Conservation (phyloP, 805 yeast species). For the Hanseniaspora nectarophila region DNA sequence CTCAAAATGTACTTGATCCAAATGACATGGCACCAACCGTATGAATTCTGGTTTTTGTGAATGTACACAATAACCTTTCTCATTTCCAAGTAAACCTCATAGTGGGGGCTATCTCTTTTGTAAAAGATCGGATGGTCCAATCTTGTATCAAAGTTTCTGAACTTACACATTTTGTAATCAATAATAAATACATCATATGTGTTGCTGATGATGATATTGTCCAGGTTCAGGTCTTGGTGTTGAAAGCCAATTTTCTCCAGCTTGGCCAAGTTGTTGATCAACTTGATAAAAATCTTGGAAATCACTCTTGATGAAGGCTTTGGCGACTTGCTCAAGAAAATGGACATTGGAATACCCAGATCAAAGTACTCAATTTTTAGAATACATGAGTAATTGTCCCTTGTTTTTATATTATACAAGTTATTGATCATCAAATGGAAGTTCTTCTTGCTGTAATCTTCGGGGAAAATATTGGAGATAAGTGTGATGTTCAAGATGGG, state of each 20-base stretch:
- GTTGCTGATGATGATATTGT: constrained; percentile 42
- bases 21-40: constrained; percentile 15
- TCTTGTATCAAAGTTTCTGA: constrained; percentile 38
- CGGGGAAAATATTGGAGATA: constrained; percentile 14
- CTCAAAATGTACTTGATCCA: constrained; percentile 15
- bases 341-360: constrained; percentile 23
- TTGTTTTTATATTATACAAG: background rate
- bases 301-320: constrained; percentile 14
- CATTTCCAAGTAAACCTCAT: constrained; percentile 15
- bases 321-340: constrained; percentile 27
- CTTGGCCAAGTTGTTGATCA: constrained; percentile 36
- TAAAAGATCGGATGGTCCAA: constrained; percentile 55
- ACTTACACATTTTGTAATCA: constrained; percentile 47
- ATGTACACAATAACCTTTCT: constrained; percentile 14
- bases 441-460: constrained; percentile 20
- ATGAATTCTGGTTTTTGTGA: background rate
- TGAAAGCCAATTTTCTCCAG: constrained; percentile 51
- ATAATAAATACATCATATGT: constrained; percentile 38
- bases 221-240: constrained; percentile 61
- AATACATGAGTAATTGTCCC: constrained; percentile 17
- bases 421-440: constrained; percentile 13
- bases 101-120: constrained; percentile 18
- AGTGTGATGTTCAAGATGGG: constrained; percentile 12
- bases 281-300: constrained; percentile 40
- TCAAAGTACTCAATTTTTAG: constrained; percentile 24